Conservation (phyloP, 2,329 filamentous ascomycete genomes). For the Coniochaeta sp. region DNA sequence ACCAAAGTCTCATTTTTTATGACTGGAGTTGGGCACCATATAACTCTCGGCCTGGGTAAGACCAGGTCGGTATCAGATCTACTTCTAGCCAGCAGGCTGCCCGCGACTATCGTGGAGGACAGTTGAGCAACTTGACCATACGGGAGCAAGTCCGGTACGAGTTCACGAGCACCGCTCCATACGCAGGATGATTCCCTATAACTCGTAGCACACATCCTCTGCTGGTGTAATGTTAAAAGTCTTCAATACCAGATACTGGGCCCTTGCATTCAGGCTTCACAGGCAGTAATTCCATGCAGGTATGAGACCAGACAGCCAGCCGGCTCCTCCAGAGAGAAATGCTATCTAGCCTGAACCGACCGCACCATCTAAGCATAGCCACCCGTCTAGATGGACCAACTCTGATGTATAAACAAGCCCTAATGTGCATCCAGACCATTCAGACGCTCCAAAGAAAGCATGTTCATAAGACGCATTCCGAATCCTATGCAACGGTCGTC, state of each 20-base stretch:
- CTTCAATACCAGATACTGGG: not conserved
- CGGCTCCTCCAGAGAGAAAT: not conserved
- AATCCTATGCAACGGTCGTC: not conserved
- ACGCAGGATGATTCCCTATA: too few species aligned
- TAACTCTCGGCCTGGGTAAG: too few species aligned
- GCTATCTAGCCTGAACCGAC: not conserved
- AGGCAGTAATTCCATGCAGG: not conserved
- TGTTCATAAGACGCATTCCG: not conserved
- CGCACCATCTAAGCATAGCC: not conserved
- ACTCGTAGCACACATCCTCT: not conserved
- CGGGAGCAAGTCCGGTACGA: too few species aligned
- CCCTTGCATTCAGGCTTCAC: not conserved
- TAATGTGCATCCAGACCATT: not conserved
- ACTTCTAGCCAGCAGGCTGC: too few species aligned
- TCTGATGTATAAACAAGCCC: not conserved
- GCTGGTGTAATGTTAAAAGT: not conserved
- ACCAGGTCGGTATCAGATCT: too few species aligned
- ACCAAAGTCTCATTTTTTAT: not conserved
- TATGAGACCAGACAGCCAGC: not conserved
- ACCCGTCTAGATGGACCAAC: not conserved
- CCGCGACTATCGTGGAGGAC: too few species aligned
- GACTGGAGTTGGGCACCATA: not conserved
- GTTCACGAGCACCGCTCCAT: too few species aligned
- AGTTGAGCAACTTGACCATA: too few species aligned
- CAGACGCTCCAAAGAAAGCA: not conserved